Percentiles rank a stretch among this genome's conserved stretches.
phyloP scores from a whole-genome alignment of 495 filamentous ascomycete species.

The Antarctomyces pellizariae region DNA sequence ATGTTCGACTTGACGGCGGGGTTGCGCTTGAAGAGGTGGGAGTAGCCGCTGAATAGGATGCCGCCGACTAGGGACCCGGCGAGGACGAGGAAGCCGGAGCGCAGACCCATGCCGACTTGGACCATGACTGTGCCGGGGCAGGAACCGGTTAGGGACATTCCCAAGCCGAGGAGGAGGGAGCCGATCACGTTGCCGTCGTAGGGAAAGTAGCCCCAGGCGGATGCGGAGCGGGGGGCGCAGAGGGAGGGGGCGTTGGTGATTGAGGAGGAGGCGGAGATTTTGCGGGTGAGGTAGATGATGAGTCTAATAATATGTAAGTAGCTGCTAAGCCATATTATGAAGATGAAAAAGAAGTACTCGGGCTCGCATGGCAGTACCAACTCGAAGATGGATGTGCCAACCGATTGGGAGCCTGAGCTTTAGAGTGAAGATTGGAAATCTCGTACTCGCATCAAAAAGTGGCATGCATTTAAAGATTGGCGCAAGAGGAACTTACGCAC shows the following conservation, averaged over 20 bases:
- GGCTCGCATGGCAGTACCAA: no score
- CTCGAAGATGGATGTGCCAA: no score
- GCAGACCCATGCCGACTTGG: constrained; percentile 25
- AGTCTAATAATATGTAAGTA: constrained; percentile 3
- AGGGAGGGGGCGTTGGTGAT: no score
- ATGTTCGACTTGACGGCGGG: no score
- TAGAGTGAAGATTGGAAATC: no score
- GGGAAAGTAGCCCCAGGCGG: constrained; percentile 16
- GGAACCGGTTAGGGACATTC: constrained; percentile 29
- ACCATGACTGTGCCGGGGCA: constrained; percentile 32
- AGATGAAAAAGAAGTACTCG: no score
- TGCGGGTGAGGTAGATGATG: constrained; percentile 15
- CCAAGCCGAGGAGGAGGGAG: constrained; percentile 25
- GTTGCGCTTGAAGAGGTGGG: constrained; percentile 10
- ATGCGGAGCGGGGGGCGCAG: constrained; percentile 3
- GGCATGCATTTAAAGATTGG: no score
- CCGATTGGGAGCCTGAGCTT: no score
- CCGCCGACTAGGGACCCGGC: constrained; percentile 21
- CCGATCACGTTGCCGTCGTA: constrained; percentile 34
- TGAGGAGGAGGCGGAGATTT: no score
- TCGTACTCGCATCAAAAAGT: no score
- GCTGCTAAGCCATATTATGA: no score
- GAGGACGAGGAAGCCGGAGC: constrained; percentile 19
- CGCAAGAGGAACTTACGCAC: constrained; percentile 26
- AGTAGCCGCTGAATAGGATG: constrained; percentile 16